phyloP scores from a whole-genome alignment of 1,139 yeast species.

The Yamadazyma dushanensis region DNA sequence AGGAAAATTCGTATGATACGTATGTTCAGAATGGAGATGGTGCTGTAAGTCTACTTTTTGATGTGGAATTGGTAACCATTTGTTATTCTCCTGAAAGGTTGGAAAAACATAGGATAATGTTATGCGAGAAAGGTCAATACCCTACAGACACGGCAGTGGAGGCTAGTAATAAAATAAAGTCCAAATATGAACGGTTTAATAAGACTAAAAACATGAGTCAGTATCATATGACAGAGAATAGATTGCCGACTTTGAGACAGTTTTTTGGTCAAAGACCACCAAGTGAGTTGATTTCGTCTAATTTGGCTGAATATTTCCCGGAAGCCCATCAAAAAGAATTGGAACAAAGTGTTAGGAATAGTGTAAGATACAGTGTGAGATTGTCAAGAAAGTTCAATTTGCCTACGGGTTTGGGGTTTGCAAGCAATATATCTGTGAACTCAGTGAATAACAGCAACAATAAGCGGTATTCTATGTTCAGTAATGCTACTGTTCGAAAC shows the following conservation, averaged over 20 bases:
- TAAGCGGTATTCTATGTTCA: conserved; percentile 23
- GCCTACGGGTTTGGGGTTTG: conserved; percentile 24
- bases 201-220: conserved; percentile 21
- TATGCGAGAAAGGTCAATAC: conserved; percentile 61
- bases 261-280: conserved; percentile 93
- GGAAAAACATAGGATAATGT: conserved; percentile 72
- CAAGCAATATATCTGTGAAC: conserved; percentile 24
- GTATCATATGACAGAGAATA: conserved; percentile 26
- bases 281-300: conserved; percentile 85
- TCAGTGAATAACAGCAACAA: conserved; percentile 8
- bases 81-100: conserved; percentile 73
- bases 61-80: conserved; percentile 78
- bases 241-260: conserved; percentile 41
- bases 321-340: conserved; percentile 71
- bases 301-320: conserved; percentile 90
- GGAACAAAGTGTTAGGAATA: conserved; percentile 79
- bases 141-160: conserved; percentile 69
- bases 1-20: conserved; percentile 43
- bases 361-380: conserved; percentile 74
- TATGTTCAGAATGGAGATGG: conserved; percentile 29
- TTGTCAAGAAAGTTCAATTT: conserved; percentile 44
- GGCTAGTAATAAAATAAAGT: conserved; percentile 50
- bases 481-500: conserved; percentile 22
- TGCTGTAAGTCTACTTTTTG: conserved; percentile 57
- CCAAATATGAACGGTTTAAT: conserved; percentile 33